Evolutionary conservation across 1,139 yeast species (phyloP), one percentile per base, ranked within the genome.

Genomic region (Hanseniaspora gamundiae): DNA sequence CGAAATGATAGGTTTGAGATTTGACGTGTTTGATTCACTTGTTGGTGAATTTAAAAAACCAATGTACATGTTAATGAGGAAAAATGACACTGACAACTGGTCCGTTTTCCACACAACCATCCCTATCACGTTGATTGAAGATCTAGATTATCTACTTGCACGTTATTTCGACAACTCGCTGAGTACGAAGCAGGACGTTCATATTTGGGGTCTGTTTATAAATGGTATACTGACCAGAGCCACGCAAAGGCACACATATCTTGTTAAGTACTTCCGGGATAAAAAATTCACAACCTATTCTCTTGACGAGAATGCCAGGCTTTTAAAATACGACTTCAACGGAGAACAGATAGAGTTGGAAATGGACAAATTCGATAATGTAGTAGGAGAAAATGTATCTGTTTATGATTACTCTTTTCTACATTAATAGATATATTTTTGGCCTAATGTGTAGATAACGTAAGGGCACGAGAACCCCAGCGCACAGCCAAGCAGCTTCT

Each of bases 401-500:
- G 13, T 33, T 16, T 33, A 33, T 11, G 36, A 33, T 8, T 33
- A 33, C 19, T 8, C 9, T 3, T 30, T 33, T 33, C 16, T 30
- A n/a, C 19, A 13, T 28, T 30, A 33, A 19, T 33, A 33, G 11
- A 33, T 21, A 9, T 9, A 19, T 13, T 14, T n/a, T 9, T 17
- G n/a, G 10, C 59, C 43, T 9, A 51, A 20, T 24, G 45, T 38
- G 45, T 68, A 67, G 36, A 69, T 50, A 5, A 65, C 44, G 24
- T 58, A 45, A 0, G 78, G 75, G 2, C 72, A 59, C 0, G 60
- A 40, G 44, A 70, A 55, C 0, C 80, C 84, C 47, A 71, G 58
- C 0, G 59, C 10, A 11, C 75, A 54, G 0, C 86, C 87, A 2
- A 69, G 57, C 1, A 73, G 41, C 49, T 78, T 76, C 54, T 80